Evolutionary conservation across 176 grass and related monocot genomes (phyloP).

Genomic region (Triticum aestivum): DNA sequence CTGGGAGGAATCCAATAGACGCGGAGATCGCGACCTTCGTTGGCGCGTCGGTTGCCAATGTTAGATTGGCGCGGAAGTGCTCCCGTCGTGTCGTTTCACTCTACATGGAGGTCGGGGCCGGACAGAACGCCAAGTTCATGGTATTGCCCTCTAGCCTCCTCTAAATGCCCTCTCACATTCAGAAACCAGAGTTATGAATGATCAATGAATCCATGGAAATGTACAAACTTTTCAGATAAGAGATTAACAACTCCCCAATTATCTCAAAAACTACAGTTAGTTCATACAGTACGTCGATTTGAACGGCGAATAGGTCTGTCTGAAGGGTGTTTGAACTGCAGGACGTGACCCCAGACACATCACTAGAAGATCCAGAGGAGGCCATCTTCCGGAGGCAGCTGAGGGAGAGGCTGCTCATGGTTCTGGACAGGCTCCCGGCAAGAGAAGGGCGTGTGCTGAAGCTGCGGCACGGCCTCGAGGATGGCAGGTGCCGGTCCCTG

Average conservation of each 20-base stretch:
- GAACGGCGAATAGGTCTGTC: neutral
- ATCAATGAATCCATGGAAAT: neutral
- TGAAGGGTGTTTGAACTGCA: conserved; percentile 27
- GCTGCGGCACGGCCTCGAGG: conserved; percentile 62
- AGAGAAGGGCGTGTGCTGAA: conserved; percentile 61
- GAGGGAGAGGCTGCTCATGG: conserved; percentile 49
- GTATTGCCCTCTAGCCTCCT: conserved; percentile 22
- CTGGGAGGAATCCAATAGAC: conserved; percentile 56
- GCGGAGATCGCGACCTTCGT: conserved; percentile 59
- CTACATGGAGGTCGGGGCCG: conserved; percentile 43
- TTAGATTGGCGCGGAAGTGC: conserved; percentile 66
- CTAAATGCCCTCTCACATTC: neutral
- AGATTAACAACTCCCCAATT: neutral
- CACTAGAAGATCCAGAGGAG: conserved; percentile 36
- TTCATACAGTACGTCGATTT: neutral
- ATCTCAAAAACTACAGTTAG: neutral
- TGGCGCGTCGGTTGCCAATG: conserved; percentile 56
- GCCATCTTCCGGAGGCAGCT: conserved; percentile 44
- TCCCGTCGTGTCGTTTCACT: conserved; percentile 63
- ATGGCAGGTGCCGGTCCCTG: conserved; percentile 64
- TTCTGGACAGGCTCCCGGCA: conserved; percentile 57
- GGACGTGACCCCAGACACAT: conserved; percentile 63
- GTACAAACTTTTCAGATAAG: neutral
- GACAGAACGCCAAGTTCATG: conserved; percentile 42
- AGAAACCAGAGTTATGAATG: neutral